phyloP scores from a whole-genome alignment of 2,329 filamentous ascomycete genomes.

The Ophiostoma triangulosporum region DNA sequence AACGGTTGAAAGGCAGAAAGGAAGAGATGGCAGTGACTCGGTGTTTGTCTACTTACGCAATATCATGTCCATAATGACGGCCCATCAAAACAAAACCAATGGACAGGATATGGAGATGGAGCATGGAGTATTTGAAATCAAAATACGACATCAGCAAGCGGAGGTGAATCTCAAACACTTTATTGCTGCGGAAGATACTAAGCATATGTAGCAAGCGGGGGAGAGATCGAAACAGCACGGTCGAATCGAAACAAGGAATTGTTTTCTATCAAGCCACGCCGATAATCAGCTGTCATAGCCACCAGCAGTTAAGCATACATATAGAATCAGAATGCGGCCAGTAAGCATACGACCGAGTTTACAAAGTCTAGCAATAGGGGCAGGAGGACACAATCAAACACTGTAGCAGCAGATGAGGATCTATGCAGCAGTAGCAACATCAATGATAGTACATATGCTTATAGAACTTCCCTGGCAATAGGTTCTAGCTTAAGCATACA shows the following conservation, averaged over 20 bases:
- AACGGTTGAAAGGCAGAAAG: not conserved
- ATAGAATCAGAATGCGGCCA: not conserved
- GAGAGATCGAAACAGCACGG: not conserved
- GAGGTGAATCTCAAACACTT: not conserved
- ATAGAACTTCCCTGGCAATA: no score
- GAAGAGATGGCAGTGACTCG: not conserved
- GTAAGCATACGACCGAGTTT: not conserved
- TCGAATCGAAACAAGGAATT: not conserved
- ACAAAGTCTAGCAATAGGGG: not conserved
- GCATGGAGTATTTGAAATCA: no score
- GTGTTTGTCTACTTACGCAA: not conserved
- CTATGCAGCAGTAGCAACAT: not conserved
- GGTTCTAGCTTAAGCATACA: no score
- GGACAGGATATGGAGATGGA: not conserved
- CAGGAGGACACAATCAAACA: not conserved
- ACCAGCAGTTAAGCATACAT: not conserved
- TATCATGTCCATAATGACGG: not conserved
- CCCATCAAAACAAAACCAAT: not conserved
- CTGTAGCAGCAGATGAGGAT: not conserved
- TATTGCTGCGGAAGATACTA: not conserved
- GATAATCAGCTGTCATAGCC: no score
- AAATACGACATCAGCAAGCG: no score
- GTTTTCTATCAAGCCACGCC: not conserved
- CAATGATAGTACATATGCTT: not conserved
- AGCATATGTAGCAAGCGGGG: not conserved